Base-by-base conservation (phyloP, 768 basidiomycete genomes). In the Coprinopsis sp. region DNA sequence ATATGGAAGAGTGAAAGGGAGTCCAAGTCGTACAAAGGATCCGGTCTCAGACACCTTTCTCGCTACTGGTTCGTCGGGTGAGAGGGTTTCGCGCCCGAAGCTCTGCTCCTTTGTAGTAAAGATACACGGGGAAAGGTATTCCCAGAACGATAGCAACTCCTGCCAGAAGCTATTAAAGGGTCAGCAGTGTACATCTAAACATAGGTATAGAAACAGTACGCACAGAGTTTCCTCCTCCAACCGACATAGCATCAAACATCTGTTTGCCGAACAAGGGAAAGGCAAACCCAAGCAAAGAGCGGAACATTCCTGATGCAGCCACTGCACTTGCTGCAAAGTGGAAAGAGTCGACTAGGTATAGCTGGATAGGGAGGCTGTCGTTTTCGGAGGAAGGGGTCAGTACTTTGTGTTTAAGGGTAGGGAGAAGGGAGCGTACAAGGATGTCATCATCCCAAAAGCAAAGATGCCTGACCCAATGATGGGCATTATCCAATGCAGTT, bases 281-380 rank as follows among this genome's bases (percentile, higher is more conserved):
- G 1, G 62, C 66, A 36, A 77, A 77, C 1, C 72, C 74, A 30
- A 77, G 59, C 46, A 73, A 28, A 3, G 71, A 75, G 34, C 73
- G 72, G 63, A 74, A 72, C n/a, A n/a, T 82, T 19, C 82, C 68
- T 28, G 81, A 78, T 16, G 84, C 84, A 0, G 84, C 79, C 5
- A 77, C 62, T 1, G 83, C 87, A 54, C 79, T 82, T 11, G 86
- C 87, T 30, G 84, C 83, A 54, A 76, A 87, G 2, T 68, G 69
- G 65, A 86, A 87, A 0, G 82, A 71, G 61, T 87, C 85, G 21
- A 86, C 81, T 28, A 88, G 73, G 56, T 87, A 84, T 21, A 86
- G 64, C 57, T 77, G 74, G 41, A 86, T 83, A 0, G 83, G 83
- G 25, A 86, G 69, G 71, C 81, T 82, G 45, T n/a, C n/a, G n/a